A percentile compares a stretch with the other conserved stretches of the same genome.
Evolutionary conservation across 2,329 filamentous ascomycete genomes (phyloP).

Genomic region (Colletotrichum orchidophilum): DNA sequence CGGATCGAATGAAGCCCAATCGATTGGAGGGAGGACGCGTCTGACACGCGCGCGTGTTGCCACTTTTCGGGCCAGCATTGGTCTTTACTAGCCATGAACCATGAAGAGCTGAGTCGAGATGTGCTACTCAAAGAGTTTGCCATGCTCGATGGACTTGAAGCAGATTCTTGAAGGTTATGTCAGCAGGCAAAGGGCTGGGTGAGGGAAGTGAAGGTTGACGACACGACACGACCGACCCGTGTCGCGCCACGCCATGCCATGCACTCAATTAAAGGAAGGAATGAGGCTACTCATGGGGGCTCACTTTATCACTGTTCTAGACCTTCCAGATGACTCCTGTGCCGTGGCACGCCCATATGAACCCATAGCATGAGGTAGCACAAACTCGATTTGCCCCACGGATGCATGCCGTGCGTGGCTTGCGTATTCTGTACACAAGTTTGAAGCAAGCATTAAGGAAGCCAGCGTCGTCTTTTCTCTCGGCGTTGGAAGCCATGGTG

Average conservation of each 20-base stretch:
- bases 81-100: not conserved
- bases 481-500: not conserved
- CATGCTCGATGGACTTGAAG: not conserved
- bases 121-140: too few species aligned
- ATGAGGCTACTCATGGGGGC: not conserved
- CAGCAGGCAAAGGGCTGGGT: not conserved
- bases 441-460: not conserved
- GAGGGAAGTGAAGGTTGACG: not conserved
- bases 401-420: not conserved
- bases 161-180: not conserved
- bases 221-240: not conserved
- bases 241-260: not conserved
- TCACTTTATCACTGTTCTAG: not conserved
- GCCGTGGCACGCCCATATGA: not conserved
- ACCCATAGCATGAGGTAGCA: not conserved
- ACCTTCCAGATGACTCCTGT: not conserved
- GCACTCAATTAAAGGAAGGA: slow-evolving; percentile 20
- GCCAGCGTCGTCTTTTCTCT: slow-evolving; percentile 1
- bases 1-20: not conserved
- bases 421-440: not conserved
- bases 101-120: not conserved
- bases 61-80: not conserved
- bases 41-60: not conserved
- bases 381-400: not conserved
- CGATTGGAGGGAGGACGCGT: not conserved